Evolutionary conservation across 73 alveolate species (phyloP).

Genomic region (Tetrahymena thermophila): DNA sequence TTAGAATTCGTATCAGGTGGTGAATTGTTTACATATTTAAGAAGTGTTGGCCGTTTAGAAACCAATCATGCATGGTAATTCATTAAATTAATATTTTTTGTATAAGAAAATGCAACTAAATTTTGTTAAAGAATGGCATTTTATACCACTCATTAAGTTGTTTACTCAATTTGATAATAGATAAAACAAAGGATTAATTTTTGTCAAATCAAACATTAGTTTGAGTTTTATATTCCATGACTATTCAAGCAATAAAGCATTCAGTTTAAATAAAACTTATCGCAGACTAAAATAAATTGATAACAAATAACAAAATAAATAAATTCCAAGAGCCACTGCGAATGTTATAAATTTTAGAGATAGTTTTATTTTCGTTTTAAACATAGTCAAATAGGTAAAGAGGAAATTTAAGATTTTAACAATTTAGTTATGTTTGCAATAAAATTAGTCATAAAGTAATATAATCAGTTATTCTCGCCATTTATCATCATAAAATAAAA

Average conservation of each 20-base stretch:
- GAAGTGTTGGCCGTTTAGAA: constrained; percentile 62
- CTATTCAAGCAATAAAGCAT: not conserved
- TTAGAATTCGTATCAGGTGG: constrained; percentile 81
- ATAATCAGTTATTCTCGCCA: not conserved
- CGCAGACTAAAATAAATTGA: not conserved
- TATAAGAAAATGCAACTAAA: not conserved
- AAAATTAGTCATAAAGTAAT: not conserved
- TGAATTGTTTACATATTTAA: constrained; percentile 66
- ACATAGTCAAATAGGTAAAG: not conserved
- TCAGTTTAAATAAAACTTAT: not conserved
- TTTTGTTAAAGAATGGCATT: not conserved
- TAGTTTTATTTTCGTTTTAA: no score
- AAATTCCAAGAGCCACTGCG: not conserved
- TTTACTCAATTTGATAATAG: not conserved
- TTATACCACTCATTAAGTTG: not conserved
- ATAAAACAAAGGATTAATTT: no score
- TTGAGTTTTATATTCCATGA: not conserved
- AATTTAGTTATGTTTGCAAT: no score
- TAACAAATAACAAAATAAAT: no score
- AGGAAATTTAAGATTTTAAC: not conserved
- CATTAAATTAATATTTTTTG: not conserved
- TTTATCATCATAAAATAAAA: not conserved
- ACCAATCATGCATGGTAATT: constrained; percentile 52
- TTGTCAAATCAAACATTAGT: not conserved
- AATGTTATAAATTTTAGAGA: not conserved